Percentiles rank a stretch among this genome's conserved stretches.
phyloP scores from a whole-genome alignment of 306 rosid genomes.

The Crotalaria pallida region DNA sequence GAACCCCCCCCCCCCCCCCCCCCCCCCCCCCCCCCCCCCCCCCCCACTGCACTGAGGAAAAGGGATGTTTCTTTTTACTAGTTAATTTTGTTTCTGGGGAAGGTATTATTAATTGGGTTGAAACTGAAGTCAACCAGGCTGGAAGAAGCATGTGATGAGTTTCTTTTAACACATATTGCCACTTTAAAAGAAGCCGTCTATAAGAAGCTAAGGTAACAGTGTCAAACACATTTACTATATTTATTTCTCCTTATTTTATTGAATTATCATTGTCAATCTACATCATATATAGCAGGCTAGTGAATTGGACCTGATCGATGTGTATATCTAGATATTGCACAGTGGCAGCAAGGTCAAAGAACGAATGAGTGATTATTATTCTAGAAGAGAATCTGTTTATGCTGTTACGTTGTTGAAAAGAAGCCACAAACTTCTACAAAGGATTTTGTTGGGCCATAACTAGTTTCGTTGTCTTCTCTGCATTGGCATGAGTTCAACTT shows the following conservation, averaged over 20 bases:
- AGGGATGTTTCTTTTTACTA: neutral
- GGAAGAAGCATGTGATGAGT: neutral
- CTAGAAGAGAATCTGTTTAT: conserved; percentile 45
- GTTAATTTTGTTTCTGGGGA: neutral
- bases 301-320: conserved; percentile 9
- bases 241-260: neutral
- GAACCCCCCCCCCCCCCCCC: neutral
- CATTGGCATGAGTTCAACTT: conserved; percentile 17
- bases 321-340: neutral
- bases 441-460: conserved; percentile 20
- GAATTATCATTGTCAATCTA: neutral
- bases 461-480: conserved; percentile 16
- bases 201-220: neutral
- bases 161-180: neutral
- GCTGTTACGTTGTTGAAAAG: conserved; percentile 22
- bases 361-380: conserved; percentile 26
- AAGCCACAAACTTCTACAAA: conserved; percentile 13
- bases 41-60: neutral
- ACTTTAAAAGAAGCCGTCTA: neutral
- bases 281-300: neutral
- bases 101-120: neutral
- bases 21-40: no score
- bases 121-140: neutral
- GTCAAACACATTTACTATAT: neutral
- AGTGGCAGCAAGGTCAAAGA: conserved; percentile 3